Conservation (phyloP, 306 rosid species). For the Alnus rubra region DNA sequence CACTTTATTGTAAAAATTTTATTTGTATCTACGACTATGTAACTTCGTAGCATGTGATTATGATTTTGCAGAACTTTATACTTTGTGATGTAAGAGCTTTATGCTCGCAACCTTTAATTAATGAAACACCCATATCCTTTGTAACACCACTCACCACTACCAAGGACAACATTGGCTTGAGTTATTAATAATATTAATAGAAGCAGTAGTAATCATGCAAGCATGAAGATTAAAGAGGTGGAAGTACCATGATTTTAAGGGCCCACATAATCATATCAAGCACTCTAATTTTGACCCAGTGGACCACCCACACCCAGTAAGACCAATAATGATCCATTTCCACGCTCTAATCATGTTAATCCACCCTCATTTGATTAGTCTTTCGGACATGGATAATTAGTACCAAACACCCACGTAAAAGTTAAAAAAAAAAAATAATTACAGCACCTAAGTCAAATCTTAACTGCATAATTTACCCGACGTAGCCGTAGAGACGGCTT, state of each 20-base stretch:
- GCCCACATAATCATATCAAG: constrained; percentile 41
- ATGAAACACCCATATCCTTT: too few relatives aligned
- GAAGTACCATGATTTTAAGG: constrained; percentile 37
- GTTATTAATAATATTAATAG: constrained; percentile 37
- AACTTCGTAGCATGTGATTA: too few relatives aligned
- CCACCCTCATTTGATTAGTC: constrained; percentile 40
- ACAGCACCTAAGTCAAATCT: too few relatives aligned
- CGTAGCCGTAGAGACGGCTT: too few relatives aligned
- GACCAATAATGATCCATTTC: constrained; percentile 29
- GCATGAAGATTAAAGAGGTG: constrained; percentile 41
- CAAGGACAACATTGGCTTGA: constrained; percentile 35
- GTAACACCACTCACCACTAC: constrained; percentile 25
- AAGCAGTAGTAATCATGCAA: constrained; percentile 38
- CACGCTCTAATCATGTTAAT: constrained; percentile 23
- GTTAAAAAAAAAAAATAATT: too few relatives aligned
- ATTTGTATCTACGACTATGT: too few relatives aligned
- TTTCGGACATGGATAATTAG: constrained; percentile 34
- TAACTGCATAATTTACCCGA: too few relatives aligned
- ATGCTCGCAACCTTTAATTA: too few relatives aligned
- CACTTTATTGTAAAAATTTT: too few relatives aligned
- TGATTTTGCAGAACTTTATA: too few relatives aligned
- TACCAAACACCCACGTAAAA: background rate
- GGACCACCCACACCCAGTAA: constrained; percentile 29
- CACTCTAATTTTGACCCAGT: constrained; percentile 45
- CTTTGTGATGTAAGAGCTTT: too few relatives aligned